Evolutionary conservation across 148 eudicot genomes (phyloP).

Genomic region (Rhododendron ferrugineum): DNA sequence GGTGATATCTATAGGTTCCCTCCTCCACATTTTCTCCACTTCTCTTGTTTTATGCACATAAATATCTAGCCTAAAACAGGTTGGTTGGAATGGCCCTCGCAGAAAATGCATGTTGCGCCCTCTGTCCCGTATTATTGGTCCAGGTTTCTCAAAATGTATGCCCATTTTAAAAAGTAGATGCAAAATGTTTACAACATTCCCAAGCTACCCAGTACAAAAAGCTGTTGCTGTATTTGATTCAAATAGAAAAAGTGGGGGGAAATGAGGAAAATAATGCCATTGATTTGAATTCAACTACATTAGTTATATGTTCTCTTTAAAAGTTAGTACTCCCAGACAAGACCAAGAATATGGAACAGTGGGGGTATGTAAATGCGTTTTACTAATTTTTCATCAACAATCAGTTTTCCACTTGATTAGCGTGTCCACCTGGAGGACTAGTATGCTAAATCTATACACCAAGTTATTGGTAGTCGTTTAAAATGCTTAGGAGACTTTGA

Average conservation of each 20-base stretch:
- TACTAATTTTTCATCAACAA: neutral
- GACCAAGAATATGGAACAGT: neutral
- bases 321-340: neutral
- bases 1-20: constrained; percentile 86
- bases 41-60: neutral
- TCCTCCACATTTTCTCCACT: neutral
- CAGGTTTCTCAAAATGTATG: neutral
- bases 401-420: neutral
- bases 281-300: neutral
- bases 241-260: neutral
- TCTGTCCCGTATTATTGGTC: neutral
- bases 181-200: neutral
- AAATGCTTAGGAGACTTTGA: neutral
- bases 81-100: neutral
- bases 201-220: neutral
- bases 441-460: neutral
- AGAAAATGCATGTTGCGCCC: neutral
- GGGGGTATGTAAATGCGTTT: neutral
- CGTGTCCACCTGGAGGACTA: neutral
- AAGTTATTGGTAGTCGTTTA: neutral
- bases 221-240: neutral
- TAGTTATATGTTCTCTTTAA: neutral
- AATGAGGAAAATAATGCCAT: neutral
- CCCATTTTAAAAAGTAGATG: neutral
- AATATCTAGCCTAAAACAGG: neutral